phyloP scores from a whole-genome alignment of 805 yeast species.

The Myxozyma neglecta region DNA sequence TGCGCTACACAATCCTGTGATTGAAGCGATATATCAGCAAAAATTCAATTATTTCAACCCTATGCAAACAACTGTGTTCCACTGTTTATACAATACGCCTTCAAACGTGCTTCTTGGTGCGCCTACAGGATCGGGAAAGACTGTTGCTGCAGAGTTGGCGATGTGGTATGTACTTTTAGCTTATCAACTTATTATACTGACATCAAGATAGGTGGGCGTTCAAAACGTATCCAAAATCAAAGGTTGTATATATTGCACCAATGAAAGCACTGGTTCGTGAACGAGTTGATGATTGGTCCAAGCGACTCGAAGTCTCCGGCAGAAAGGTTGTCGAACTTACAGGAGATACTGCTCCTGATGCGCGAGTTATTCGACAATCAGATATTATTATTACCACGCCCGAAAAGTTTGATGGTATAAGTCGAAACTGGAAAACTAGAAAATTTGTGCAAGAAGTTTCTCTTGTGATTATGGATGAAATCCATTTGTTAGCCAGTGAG shows the following conservation, averaged over 20 bases:
- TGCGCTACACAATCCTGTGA: slow-evolving; percentile 67
- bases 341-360: slow-evolving; percentile 78
- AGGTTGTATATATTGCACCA: slow-evolving; percentile 78
- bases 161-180: slow-evolving; percentile 62
- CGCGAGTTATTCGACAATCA: slow-evolving; percentile 62
- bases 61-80: slow-evolving; percentile 97
- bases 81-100: slow-evolving; percentile 76
- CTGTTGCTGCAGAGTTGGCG: slow-evolving; percentile 94
- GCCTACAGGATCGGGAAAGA: slow-evolving; percentile 98
- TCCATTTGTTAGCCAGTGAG: slow-evolving; percentile 79
- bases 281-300: slow-evolving; percentile 78
- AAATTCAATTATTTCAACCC: slow-evolving; percentile 90
- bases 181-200: not conserved
- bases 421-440: slow-evolving; percentile 81
- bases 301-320: slow-evolving; percentile 50
- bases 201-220: slow-evolving; percentile 57
- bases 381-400: slow-evolving; percentile 81
- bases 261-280: slow-evolving; percentile 86
- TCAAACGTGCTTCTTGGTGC: slow-evolving; percentile 90
- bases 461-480: slow-evolving; percentile 80
- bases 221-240: slow-evolving; percentile 63
- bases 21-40: slow-evolving; percentile 66
- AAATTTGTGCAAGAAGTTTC: slow-evolving; percentile 73
- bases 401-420: slow-evolving; percentile 83
- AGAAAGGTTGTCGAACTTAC: slow-evolving; percentile 69